Percentiles rank a stretch among this genome's conserved stretches.
Evolutionary conservation across 2,329 filamentous ascomycete species (phyloP).

Genomic region (Aspergillus novoparasiticus): DNA sequence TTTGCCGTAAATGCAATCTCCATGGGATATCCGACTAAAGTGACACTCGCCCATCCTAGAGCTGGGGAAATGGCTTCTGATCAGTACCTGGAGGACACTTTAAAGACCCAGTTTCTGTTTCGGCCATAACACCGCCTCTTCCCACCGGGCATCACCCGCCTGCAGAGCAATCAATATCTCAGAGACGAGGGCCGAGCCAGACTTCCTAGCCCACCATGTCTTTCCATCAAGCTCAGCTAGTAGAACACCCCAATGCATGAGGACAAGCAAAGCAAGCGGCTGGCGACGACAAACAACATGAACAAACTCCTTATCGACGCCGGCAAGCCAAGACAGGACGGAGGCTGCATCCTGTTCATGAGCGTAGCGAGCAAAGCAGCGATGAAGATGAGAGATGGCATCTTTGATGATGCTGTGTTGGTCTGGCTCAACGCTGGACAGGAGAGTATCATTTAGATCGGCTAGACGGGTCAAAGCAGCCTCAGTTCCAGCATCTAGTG

Average conservation of each 20-base stretch:
- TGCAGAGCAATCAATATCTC: conserved; percentile 29
- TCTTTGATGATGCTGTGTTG: conserved; percentile 35
- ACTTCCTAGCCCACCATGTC: conserved; percentile 40
- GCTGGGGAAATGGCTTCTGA: not conserved
- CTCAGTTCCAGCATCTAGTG: conserved; percentile 29
- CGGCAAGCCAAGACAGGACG: conserved; percentile 38
- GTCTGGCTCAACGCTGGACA: conserved; percentile 26
- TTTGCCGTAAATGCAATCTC: not conserved
- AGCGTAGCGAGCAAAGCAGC: conserved; percentile 31
- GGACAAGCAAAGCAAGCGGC: conserved; percentile 34
- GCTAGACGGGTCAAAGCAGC: conserved; percentile 31
- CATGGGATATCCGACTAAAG: not conserved
- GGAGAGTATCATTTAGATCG: conserved; percentile 31
- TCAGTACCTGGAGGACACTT: not conserved
- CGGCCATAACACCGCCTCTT: conserved; percentile 33
- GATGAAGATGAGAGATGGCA: conserved; percentile 30
- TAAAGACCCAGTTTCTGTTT: conserved; percentile 31
- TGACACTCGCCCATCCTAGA: too few species aligned
- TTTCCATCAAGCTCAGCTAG: conserved; percentile 34
- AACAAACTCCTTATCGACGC: conserved; percentile 36
- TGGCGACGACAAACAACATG: conserved; percentile 31
- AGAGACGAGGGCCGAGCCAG: conserved; percentile 32
- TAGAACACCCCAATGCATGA: conserved; percentile 41
- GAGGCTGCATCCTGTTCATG: conserved; percentile 31
- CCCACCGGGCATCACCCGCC: conserved; percentile 26